Evolutionary conservation across 495 filamentous ascomycete species (phyloP).

Genomic region (Hyaloscypha hepaticicola): DNA sequence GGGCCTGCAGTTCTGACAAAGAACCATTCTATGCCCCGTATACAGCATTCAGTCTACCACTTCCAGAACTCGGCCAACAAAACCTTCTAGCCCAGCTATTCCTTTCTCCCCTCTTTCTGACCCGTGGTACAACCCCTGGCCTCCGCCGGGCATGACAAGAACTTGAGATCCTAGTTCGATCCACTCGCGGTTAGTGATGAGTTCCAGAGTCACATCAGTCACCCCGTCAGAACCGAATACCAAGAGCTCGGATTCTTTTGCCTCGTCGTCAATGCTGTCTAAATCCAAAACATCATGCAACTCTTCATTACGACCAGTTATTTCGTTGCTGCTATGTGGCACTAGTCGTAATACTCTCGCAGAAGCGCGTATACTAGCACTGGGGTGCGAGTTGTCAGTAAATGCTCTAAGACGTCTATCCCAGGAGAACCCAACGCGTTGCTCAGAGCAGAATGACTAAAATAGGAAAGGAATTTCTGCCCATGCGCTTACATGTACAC

Average conservation of each 20-base stretch:
- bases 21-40: neutral
- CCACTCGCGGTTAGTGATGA: slow-evolving; percentile 79
- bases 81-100: slow-evolving; percentile 62
- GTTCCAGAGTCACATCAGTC: slow-evolving; percentile 70
- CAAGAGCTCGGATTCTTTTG: slow-evolving; percentile 27
- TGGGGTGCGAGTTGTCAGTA: neutral
- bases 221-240: slow-evolving; percentile 39
- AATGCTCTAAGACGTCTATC: neutral
- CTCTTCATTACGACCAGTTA: slow-evolving; percentile 36
- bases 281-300: slow-evolving; percentile 64
- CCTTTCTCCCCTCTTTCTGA: slow-evolving; percentile 55
- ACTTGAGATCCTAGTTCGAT: slow-evolving; percentile 77
- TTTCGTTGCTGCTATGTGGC: slow-evolving; percentile 8
- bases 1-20: neutral
- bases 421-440: slow-evolving; percentile 27
- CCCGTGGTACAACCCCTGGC: slow-evolving; percentile 45
- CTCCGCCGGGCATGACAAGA: slow-evolving; percentile 69
- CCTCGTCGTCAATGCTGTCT: slow-evolving; percentile 51
- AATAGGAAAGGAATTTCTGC: neutral
- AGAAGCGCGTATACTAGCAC: slow-evolving; percentile 6
- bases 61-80: slow-evolving; percentile 61
- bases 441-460: neutral
- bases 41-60: slow-evolving; percentile 43
- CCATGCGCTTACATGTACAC: slow-evolving; percentile 57
- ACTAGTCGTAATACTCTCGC: slow-evolving; percentile 15